phyloP scores from a whole-genome alignment of 495 filamentous ascomycete genomes.

The Darksidea phi region DNA sequence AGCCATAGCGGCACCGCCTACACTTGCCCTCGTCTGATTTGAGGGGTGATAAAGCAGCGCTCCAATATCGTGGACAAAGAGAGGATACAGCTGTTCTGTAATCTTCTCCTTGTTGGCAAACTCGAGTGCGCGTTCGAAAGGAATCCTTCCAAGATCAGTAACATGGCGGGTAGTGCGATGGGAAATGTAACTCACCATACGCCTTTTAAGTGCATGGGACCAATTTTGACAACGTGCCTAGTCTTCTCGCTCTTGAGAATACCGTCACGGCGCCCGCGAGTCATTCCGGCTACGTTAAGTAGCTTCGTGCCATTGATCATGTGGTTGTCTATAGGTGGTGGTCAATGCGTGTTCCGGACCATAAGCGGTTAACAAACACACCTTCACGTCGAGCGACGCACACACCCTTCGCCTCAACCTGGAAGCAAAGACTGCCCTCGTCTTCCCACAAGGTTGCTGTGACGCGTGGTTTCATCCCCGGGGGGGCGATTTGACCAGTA shows the following conservation, averaged over 20 bases:
- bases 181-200: slow-evolving; percentile 72
- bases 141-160: slow-evolving; percentile 61
- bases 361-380: slow-evolving; percentile 47
- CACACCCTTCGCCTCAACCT: slow-evolving; percentile 93
- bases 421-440: slow-evolving; percentile 95
- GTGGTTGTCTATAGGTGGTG: slow-evolving; percentile 72
- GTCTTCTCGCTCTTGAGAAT: slow-evolving; percentile 98
- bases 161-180: slow-evolving; percentile 28
- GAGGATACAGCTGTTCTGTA: slow-evolving; percentile 87
- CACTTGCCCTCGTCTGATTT: slow-evolving; percentile 69
- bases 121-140: slow-evolving; percentile 91
- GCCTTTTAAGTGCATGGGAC: slow-evolving; percentile 97
- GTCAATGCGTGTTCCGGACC: slow-evolving; percentile 19
- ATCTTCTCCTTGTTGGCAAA: slow-evolving; percentile 99
- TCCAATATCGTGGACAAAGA: slow-evolving; percentile 98
- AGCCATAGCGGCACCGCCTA: slow-evolving; percentile 74
- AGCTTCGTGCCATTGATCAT: slow-evolving; percentile 99
- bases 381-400: slow-evolving; percentile 94
- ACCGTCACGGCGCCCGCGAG: slow-evolving; percentile 88
- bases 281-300: slow-evolving; percentile 97
- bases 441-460: slow-evolving; percentile 98
- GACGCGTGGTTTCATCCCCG: slow-evolving; percentile 97
- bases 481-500: slow-evolving; percentile 88
- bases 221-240: slow-evolving; percentile 96
- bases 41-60: slow-evolving; percentile 90